Evolutionary conservation across 2,329 filamentous ascomycete genomes (phyloP), one percentile per base, ranked within the genome.

Genomic region (Diaporthe nobilis): DNA sequence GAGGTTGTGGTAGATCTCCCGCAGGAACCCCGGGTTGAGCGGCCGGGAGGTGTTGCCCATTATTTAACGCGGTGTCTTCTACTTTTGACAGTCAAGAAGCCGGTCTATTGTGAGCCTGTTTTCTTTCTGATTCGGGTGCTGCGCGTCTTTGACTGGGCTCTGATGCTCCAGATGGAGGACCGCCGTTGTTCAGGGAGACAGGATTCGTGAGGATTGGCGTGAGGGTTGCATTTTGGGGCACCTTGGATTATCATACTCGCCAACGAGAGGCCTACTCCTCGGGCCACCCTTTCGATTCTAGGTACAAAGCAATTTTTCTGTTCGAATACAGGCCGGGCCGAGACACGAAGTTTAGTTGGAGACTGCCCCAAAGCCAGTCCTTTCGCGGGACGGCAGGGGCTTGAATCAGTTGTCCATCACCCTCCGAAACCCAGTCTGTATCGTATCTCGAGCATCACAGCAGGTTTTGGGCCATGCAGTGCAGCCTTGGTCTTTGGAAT

Each of bases 31-130:
- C 5, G 58, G 12, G 58, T 55, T 44, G 47, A 57, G 22, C 17
- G 22, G 44, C n/a, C 71, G 60, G 28, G 58, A 65, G 31, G 34
- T 65, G 28, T 63, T 73, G 28, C 71, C 71, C 71, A 73, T 73
- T 28, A 10, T 65, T 65, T 4, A 12, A 3, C 13, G 31, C 5
- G 1, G 22, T 63, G 13, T 4, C 13, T 34, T 25, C 8, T 28
- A 2, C 13, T 65, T 2, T 13, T 44, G 4, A 4, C 3, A 20
- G 22, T 15, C 4, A 5, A 34, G 15, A 34, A 10, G 10, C 20
- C 6, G 13, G n/a, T 39, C 2, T 51, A 9, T 17, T 49, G 49
- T 55, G 65, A 20, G 65, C 12, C 55, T 28, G 49, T 6, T 70
- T 39, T 34, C 17, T 7, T 39, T 37, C 4, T 37, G 22, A 15